A percentile compares a stretch with the other conserved stretches of the same genome.
Evolutionary conservation across 768 basidiomycete species (phyloP).

Genomic region (Russula virescens): DNA sequence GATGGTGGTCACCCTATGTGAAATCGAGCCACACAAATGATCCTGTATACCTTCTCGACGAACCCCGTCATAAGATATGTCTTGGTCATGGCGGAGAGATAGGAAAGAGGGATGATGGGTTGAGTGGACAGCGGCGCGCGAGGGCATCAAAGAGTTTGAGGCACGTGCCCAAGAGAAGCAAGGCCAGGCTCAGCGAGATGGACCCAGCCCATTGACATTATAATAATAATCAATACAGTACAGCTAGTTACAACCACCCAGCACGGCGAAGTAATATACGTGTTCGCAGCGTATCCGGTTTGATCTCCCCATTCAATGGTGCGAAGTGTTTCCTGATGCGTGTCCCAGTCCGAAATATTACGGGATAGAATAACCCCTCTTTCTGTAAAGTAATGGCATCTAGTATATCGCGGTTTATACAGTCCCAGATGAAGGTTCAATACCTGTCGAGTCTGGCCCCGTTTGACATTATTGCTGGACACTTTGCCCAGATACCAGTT

Average conservation of each 20-base stretch:
- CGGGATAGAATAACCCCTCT: conserved; percentile 21
- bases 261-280: conserved; percentile 24
- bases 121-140: not conserved
- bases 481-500: conserved; percentile 21
- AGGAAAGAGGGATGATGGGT: not conserved
- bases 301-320: conserved; percentile 30
- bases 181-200: too few species aligned
- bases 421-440: not conserved
- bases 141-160: not conserved
- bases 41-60: conserved; percentile 60
- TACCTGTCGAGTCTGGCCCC: conserved; percentile 22
- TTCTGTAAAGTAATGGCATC: conserved; percentile 1
- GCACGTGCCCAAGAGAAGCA: not conserved
- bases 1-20: conserved; percentile 4
- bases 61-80: conserved; percentile 80
- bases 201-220: too few species aligned
- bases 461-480: conserved; percentile 17
- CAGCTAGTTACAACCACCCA: conserved; percentile 13
- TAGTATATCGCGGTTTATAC: not conserved
- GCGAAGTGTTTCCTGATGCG: conserved; percentile 25
- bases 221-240: not conserved
- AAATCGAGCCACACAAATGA: not conserved
- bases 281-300: conserved; percentile 28
- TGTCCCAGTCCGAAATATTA: conserved; percentile 17
- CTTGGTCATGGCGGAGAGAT: conserved; percentile 61